A percentile compares a stretch with the other conserved stretches of the same genome.
Conservation (phyloP, 805 yeast genomes). For the Candida pini region DNA sequence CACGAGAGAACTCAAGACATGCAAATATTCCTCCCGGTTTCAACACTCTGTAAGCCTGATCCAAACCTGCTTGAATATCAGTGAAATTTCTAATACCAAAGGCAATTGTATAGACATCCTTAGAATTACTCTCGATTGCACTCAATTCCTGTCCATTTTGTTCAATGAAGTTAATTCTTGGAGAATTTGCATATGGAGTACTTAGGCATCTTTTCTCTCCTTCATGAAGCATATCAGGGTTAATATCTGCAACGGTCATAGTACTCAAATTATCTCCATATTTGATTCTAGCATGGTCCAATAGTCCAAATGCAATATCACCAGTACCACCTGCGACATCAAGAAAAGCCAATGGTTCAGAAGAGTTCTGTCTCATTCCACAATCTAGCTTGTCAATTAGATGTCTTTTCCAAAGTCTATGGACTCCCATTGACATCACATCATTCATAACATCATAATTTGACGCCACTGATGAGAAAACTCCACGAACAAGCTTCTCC, state of each 20-base stretch:
- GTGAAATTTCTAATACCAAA: slow-evolving; percentile 98
- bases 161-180: slow-evolving; percentile 73
- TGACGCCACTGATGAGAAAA: slow-evolving; percentile 91
- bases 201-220: slow-evolving; percentile 70
- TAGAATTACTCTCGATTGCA: slow-evolving; percentile 75
- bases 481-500: slow-evolving; percentile 77
- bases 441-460: slow-evolving; percentile 97
- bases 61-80: slow-evolving; percentile 84
- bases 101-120: slow-evolving; percentile 93
- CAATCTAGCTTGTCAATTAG: slow-evolving; percentile 86
- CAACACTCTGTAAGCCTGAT: slow-evolving; percentile 92
- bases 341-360: slow-evolving; percentile 75
- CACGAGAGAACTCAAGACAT: slow-evolving; percentile 91
- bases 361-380: slow-evolving; percentile 78
- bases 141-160: slow-evolving; percentile 93
- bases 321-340: slow-evolving; percentile 99
- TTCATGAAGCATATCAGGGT: slow-evolving; percentile 91
- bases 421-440: slow-evolving; percentile 94
- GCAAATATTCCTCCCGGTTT: slow-evolving; percentile 98
- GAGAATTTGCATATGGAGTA: slow-evolving; percentile 57
- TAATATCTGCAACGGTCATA: slow-evolving; percentile 93
- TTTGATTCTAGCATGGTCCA: slow-evolving; percentile 80
- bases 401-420: slow-evolving; percentile 91
- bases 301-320: slow-evolving; percentile 91
- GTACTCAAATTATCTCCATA: slow-evolving; percentile 70